Percentiles rank a stretch among this genome's conserved stretches.
These are phyloP conservation scores for Gynandropsis gynandra DNA, from an alignment of 345 rosid species.

Conservation along the genomic window DNA sequence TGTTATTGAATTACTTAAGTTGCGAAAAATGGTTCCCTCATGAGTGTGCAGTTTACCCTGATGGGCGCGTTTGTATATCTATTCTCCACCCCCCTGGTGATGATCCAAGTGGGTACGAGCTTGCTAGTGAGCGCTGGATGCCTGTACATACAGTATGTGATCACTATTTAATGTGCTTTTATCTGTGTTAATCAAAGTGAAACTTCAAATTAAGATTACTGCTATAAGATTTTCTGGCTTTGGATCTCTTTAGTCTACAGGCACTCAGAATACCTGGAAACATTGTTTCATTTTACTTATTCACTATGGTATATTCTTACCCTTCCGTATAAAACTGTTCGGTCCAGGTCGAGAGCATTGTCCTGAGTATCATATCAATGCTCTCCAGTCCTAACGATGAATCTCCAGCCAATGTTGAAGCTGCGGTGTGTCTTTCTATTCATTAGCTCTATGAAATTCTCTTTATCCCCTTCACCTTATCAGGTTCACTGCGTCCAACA, in stretches of 20 bases:
- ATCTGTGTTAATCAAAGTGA: neutral
- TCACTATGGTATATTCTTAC: too few species aligned
- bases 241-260: too few species aligned
- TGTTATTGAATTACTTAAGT: neutral
- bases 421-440: slow-evolving; percentile 44
- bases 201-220: too few species aligned
- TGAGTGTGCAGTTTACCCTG: slow-evolving; percentile 29
- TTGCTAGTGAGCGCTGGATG: slow-evolving; percentile 46
- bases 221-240: too few species aligned
- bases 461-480: neutral
- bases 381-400: slow-evolving; percentile 84
- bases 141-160: slow-evolving; percentile 34
- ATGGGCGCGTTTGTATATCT: slow-evolving; percentile 49
- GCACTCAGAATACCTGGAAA: too few species aligned
- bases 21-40: neutral
- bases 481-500: slow-evolving; percentile 1
- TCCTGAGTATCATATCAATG: slow-evolving; percentile 82
- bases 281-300: too few species aligned
- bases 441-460: slow-evolving; percentile 12
- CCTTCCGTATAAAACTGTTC: neutral
- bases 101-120: slow-evolving; percentile 52
- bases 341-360: slow-evolving; percentile 77
- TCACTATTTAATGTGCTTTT: neutral
- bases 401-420: slow-evolving; percentile 88
- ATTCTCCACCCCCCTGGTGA: slow-evolving; percentile 58